These are phyloP conservation scores for Gentiana macrophylla DNA, from an alignment of 257 asterid genomes.

Conservation along the genomic window DNA sequence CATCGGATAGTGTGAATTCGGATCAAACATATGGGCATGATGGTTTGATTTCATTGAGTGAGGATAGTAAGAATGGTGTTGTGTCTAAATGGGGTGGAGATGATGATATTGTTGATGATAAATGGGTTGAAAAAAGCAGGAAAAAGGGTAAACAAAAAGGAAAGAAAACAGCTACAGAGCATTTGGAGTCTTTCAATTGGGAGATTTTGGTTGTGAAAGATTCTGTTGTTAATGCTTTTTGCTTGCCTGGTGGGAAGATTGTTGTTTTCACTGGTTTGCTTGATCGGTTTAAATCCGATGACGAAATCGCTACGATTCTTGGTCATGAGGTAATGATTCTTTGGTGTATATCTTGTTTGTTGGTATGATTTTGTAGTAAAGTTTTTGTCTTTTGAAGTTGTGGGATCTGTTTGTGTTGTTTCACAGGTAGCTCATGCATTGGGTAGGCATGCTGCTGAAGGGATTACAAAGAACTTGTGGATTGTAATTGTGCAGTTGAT, in stretches of 20 bases:
- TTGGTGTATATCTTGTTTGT: neutral
- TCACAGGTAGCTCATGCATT: slow-evolving; percentile 86
- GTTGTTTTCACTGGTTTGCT: slow-evolving; percentile 89
- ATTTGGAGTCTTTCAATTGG: slow-evolving; percentile 84
- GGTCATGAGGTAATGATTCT: slow-evolving; percentile 63
- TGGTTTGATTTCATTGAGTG: slow-evolving; percentile 26
- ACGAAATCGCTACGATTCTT: slow-evolving; percentile 79
- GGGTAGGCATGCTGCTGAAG: slow-evolving; percentile 86
- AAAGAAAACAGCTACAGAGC: slow-evolving; percentile 32
- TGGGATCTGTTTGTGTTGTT: slow-evolving; percentile 12
- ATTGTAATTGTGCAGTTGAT: slow-evolving; percentile 61
- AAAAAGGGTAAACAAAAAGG: slow-evolving; percentile 60
- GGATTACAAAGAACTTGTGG: slow-evolving; percentile 76
- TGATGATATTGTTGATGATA: slow-evolving; percentile 78
- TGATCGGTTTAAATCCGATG: slow-evolving; percentile 62
- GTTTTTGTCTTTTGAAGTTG: slow-evolving; percentile 5
- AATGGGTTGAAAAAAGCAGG: slow-evolving; percentile 78
- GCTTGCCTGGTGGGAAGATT: slow-evolving; percentile 96
- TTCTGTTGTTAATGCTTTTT: slow-evolving; percentile 67
- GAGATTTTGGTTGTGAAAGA: slow-evolving; percentile 76
- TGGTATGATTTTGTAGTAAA: neutral
- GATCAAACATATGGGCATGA: slow-evolving; percentile 21
- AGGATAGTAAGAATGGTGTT: slow-evolving; percentile 28
- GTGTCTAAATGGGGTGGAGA: slow-evolving; percentile 39
- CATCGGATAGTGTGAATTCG: slow-evolving; percentile 21